Conservation (phyloP, 1,284 basidiomycete species). For the Sporisorium sorghi region DNA sequence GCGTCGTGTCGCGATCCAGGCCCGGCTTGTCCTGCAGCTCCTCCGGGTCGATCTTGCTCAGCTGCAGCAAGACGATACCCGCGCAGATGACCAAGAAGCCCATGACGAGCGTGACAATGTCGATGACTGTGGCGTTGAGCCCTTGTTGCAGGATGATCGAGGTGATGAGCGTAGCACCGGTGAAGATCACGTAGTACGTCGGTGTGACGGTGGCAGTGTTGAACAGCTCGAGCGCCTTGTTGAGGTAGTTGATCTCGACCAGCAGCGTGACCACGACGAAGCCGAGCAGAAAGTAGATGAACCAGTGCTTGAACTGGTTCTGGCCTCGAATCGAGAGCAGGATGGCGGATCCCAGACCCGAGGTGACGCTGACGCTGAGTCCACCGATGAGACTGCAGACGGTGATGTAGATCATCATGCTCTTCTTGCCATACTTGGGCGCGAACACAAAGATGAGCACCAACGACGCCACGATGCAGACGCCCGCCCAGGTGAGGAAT, state of each 20-base stretch:
- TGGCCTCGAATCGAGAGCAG: constrained; percentile 85
- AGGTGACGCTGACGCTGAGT: constrained; percentile 93
- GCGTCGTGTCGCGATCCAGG: constrained; percentile 62
- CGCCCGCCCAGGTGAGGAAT: constrained; percentile 81
- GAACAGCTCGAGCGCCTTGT: constrained; percentile 94
- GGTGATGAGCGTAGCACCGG: constrained; percentile 77
- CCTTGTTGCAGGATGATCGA: constrained; percentile 85
- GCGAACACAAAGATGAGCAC: constrained; percentile 77
- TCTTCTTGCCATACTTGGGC: constrained; percentile 88
- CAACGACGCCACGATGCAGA: constrained; percentile 57
- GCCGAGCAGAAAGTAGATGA: constrained; percentile 74
- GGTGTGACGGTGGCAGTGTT: constrained; percentile 85
- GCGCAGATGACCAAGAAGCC: constrained; percentile 86
- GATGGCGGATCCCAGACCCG: constrained; percentile 90
- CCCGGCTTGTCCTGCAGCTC: constrained; percentile 62
- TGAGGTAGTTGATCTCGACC: constrained; percentile 93
- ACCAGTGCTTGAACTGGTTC: constrained; percentile 79
- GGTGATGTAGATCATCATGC: constrained; percentile 87
- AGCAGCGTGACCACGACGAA: constrained; percentile 87
- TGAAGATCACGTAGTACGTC: constrained; percentile 86
- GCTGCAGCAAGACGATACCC: constrained; percentile 93
- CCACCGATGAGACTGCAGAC: constrained; percentile 94
- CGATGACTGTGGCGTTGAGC: constrained; percentile 77
- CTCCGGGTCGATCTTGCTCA: constrained; percentile 79
- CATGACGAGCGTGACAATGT: constrained; percentile 81